Conservation (phyloP, 2,329 filamentous ascomycete species). For the Fusarium praegraminearum region DNA sequence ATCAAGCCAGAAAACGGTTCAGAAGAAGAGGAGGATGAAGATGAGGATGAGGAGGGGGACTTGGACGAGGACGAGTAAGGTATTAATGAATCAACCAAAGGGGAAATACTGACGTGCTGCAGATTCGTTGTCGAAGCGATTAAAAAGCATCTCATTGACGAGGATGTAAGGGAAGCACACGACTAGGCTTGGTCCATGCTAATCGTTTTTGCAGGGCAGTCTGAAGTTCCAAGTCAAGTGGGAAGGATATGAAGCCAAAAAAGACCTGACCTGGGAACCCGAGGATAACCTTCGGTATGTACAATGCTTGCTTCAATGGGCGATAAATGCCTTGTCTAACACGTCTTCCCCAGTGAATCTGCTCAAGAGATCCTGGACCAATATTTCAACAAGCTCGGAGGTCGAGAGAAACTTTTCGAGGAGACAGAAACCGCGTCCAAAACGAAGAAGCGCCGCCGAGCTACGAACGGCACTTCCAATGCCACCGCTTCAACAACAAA, state of each 20-base stretch:
- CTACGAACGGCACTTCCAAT: slow-evolving; percentile 54
- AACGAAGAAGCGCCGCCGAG: slow-evolving; percentile 69
- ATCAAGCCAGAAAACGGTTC: slow-evolving; percentile 49
- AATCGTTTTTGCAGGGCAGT: slow-evolving; percentile 54
- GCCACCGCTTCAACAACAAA: slow-evolving; percentile 53
- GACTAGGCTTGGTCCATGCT: not conserved
- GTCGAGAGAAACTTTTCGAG: slow-evolving; percentile 67
- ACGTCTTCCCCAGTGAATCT: slow-evolving; percentile 59
- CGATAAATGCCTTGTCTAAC: slow-evolving; percentile 3
- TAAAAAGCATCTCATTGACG: slow-evolving; percentile 70
- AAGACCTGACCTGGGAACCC: slow-evolving; percentile 83
- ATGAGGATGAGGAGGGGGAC: slow-evolving; percentile 53
- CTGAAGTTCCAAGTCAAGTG: slow-evolving; percentile 80
- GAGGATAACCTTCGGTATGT: slow-evolving; percentile 68
- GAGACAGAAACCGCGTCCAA: slow-evolving; percentile 63
- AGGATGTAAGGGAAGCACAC: slow-evolving; percentile 58
- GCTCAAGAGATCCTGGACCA: slow-evolving; percentile 71
- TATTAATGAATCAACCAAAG: slow-evolving; percentile 32
- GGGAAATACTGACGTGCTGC: slow-evolving; percentile 37
- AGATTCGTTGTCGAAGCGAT: slow-evolving; percentile 84
- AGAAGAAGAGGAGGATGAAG: slow-evolving; percentile 47
- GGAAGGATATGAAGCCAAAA: slow-evolving; percentile 78
- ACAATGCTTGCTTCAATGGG: not conserved
- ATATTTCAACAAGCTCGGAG: slow-evolving; percentile 74
- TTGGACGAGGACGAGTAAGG: slow-evolving; percentile 60